Evolutionary conservation across 176 grass and related monocot species (phyloP).

Genomic region (Pontederia paniculata): DNA sequence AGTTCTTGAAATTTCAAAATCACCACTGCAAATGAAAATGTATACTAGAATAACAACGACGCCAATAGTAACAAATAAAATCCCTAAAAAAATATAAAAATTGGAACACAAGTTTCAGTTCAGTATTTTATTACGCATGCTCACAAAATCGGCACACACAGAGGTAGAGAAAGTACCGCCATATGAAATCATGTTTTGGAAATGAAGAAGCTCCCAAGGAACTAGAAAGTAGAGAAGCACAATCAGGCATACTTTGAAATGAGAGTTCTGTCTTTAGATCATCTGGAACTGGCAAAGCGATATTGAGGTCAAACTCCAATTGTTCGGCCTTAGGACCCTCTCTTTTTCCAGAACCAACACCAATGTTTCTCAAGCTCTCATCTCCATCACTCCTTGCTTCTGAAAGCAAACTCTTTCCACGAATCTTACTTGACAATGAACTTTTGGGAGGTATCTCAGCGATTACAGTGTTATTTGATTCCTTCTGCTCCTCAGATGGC

Average conservation of each 20-base stretch:
- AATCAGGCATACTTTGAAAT: conserved; percentile 30
- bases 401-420: conserved; percentile 11
- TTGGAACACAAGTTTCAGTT: background rate
- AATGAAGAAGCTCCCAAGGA: conserved; percentile 36
- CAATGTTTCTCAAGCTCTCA: conserved; percentile 16
- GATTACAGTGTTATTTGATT: conserved; percentile 1
- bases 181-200: conserved; percentile 76
- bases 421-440: conserved; percentile 15
- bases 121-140: background rate
- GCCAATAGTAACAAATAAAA: background rate
- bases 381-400: conserved; percentile 10
- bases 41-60: background rate
- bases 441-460: conserved; percentile 25
- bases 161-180: conserved; percentile 49
- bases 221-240: conserved; percentile 29
- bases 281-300: conserved; percentile 12
- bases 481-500: conserved; percentile 18
- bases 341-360: background rate
- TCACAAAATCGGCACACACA: background rate
- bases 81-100: background rate
- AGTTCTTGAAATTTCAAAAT: conserved; percentile 65
- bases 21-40: conserved; percentile 53
- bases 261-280: conserved; percentile 20
- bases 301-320: conserved; percentile 21
- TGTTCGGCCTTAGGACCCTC: background rate